A percentile compares a stretch with the other conserved stretches of the same genome.
phyloP scores from a whole-genome alignment of 2,329 filamentous ascomycete species.

The Exophiala sp. region DNA sequence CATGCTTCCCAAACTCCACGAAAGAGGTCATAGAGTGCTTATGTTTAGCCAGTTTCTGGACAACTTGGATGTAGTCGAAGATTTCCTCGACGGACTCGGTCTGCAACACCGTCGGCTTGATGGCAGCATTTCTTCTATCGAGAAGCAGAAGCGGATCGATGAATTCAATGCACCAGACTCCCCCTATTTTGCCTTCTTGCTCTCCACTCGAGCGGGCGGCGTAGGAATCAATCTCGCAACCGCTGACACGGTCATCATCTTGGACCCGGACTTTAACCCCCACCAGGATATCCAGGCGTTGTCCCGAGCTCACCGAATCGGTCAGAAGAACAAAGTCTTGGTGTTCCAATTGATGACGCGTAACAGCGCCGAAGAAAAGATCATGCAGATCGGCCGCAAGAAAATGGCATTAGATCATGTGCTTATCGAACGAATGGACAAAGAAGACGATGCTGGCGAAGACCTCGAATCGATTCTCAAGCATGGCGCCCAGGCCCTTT shows the following conservation, averaged over 20 bases:
- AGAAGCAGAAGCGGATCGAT: constrained; percentile 93
- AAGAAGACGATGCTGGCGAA: constrained; percentile 68
- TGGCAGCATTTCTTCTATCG: constrained; percentile 69
- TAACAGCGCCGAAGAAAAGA: constrained; percentile 84
- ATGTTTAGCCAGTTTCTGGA: constrained; percentile 93
- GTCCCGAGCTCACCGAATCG: constrained; percentile 89
- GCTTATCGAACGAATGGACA: constrained; percentile 85
- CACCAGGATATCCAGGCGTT: constrained; percentile 96
- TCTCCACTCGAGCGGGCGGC: constrained; percentile 90
- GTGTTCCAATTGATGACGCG: constrained; percentile 94
- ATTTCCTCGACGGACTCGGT: constrained; percentile 74
- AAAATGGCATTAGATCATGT: constrained; percentile 96
- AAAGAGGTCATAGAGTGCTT: constrained; percentile 80
- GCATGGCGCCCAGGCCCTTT: constrained; percentile 80
- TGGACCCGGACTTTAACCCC: constrained; percentile 95
- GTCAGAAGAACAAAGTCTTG: constrained; percentile 90
- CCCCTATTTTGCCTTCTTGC: constrained; percentile 76
- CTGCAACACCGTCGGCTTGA: constrained; percentile 75
- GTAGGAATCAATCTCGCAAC: constrained; percentile 97
- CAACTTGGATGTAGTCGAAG: constrained; percentile 84
- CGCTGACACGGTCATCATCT: constrained; percentile 94
- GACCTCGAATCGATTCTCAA: constrained; percentile 84
- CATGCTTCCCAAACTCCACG: constrained; percentile 79
- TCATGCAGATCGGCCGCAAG: constrained; percentile 89
- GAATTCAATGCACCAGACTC: constrained; percentile 84